Evolutionary conservation across 441 rosid genomes (phyloP), one percentile per base, ranked within the genome.

Genomic region (Brassica hybrid): DNA sequence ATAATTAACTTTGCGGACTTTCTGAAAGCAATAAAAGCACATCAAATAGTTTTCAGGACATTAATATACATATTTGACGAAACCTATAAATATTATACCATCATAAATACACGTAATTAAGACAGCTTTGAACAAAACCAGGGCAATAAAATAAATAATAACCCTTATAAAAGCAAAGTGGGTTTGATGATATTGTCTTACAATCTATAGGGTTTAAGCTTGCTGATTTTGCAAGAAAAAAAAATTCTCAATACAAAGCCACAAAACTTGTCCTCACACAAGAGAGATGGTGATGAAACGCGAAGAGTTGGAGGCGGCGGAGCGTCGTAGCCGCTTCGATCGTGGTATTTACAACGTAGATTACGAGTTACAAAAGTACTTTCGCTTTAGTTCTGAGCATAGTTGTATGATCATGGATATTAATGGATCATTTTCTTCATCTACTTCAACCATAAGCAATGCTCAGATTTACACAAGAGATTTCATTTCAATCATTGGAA

Each of bases 401-500:
- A 75, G 70, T 62, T 76, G 79, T 68, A 61, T 62, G 38, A 76
- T 21, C 30, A 16, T 69, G 32, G 52, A 2, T 69, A 27, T 2
- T 27, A 5, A 27, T 76, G 19, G 54, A 6, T 0, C 21, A 2
- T 2, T 60, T 69, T 12, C 54, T 32, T 11, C 61, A 13, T 16
- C 67, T 58, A 32, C 38, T 32, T 41, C 48, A 38, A 38, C 45
- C 45, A 4, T 41, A 12, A 5, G n/a, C 48, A 41, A 11, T 64
- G 23, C 32, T 54, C 50, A 2, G 59, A 21, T 54, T 11, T 70
- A 54, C 23, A 76, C 80, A 38, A 70, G 50, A 65, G 66, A 76
- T 70, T 65, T 76, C n/a, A 76, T 76, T 54, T 76, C 80, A 25
- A 64, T 66, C 59, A 21, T 70, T 70, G 71, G 70, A 64, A 38